Percentiles rank a stretch among this genome's conserved stretches.
Evolutionary conservation across 371 early-diverging fungal genomes (phyloP).

Genomic region (Mucor ambiguus): DNA sequence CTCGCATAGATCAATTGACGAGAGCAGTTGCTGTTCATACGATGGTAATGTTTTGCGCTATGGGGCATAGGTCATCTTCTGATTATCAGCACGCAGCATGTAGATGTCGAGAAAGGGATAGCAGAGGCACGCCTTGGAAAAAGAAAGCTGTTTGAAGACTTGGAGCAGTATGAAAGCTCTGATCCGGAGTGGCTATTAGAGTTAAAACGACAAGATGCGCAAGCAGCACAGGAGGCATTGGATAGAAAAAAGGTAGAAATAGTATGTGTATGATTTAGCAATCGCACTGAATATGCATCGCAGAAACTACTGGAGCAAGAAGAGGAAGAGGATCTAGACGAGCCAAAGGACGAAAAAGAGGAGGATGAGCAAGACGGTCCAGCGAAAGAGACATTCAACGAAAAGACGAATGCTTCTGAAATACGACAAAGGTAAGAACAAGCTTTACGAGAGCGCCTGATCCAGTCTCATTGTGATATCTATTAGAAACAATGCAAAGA

Average conservation of each 20-base stretch:
- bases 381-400: not conserved
- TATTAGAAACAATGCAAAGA: constrained; percentile 11
- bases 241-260: constrained; percentile 4
- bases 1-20: constrained; percentile 14
- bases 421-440: constrained; percentile 16
- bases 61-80: not conserved
- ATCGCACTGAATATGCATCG: not conserved
- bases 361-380: not conserved
- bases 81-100: constrained; percentile 8
- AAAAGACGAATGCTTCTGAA: not conserved
- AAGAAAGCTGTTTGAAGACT: constrained; percentile 30
- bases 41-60: constrained; percentile 15
- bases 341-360: constrained; percentile 4
- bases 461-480: not conserved
- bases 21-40: constrained; percentile 15
- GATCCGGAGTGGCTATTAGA: constrained; percentile 43
- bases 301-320: constrained; percentile 16
- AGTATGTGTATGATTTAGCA: not conserved
- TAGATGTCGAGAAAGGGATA: constrained; percentile 34
- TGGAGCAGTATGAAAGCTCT: constrained; percentile 28
- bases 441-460: not conserved
- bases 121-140: constrained; percentile 32
- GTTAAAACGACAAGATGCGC: constrained; percentile 21
- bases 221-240: constrained; percentile 10
- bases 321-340: constrained; percentile 9